Conservation (phyloP, 192 early-diverging fungal genomes). For the Coemansia sp. region DNA sequence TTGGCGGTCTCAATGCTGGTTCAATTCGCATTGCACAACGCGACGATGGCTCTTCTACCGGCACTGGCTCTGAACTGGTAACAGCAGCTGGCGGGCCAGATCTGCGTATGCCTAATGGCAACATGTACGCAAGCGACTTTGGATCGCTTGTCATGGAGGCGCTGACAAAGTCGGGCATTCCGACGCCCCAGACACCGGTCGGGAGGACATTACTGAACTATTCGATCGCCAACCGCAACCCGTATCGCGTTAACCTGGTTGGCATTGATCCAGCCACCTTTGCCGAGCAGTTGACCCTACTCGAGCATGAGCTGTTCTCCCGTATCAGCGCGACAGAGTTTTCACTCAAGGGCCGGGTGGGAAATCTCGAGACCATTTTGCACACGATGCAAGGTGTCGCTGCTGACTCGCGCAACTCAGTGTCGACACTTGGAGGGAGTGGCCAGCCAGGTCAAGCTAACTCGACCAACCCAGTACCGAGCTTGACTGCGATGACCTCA, state of each 20-base stretch:
- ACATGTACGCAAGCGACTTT: conserved; percentile 58
- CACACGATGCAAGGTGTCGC: conserved; percentile 51
- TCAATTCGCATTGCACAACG: conserved; percentile 38
- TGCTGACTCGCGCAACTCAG: conserved; percentile 31
- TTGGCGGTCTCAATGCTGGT: conserved; percentile 14
- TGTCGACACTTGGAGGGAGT: conserved; percentile 15
- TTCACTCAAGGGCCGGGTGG: conserved; percentile 55
- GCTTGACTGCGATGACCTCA: conserved; percentile 49
- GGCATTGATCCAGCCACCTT: conserved; percentile 63
- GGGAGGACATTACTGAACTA: conserved; percentile 48
- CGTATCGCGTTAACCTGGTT: conserved; percentile 48
- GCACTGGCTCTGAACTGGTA: conserved; percentile 8
- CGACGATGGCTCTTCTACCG: background rate
- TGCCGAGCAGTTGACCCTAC: conserved; percentile 72
- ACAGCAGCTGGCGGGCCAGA: conserved; percentile 16
- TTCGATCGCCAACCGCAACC: conserved; percentile 54
- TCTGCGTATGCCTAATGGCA: conserved; percentile 36
- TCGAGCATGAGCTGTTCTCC: conserved; percentile 74
- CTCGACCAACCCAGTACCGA: conserved; percentile 46
- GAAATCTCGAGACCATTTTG: conserved; percentile 50
- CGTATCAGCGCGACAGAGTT: conserved; percentile 69
- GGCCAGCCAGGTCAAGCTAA: conserved; percentile 10
- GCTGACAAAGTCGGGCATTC: conserved; percentile 54
- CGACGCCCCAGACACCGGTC: conserved; percentile 54
- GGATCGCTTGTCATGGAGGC: conserved; percentile 54